Percentiles rank a stretch among this genome's conserved stretches.
Conservation (phyloP, 1,139 yeast genomes). For the Yarrowia galli region DNA sequence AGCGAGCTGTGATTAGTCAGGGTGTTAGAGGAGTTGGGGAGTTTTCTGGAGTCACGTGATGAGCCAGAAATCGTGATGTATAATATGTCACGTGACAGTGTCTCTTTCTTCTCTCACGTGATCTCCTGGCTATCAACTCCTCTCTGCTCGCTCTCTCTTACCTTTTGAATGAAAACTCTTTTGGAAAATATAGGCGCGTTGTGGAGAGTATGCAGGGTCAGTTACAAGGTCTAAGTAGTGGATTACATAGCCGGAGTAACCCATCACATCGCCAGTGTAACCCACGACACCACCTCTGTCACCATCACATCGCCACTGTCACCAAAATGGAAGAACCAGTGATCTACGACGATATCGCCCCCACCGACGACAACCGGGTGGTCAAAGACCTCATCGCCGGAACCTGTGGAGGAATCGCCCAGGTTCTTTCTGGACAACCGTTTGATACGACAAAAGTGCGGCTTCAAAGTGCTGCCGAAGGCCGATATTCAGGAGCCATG, state of each 20-base stretch:
- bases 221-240: too few species aligned
- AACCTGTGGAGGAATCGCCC: conserved; percentile 92
- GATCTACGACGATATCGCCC: conserved; percentile 15
- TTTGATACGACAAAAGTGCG: conserved; percentile 94
- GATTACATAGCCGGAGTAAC: too few species aligned
- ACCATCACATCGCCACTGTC: not conserved
- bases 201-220: too few species aligned
- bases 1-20: conserved; percentile 10
- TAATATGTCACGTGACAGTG: not conserved
- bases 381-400: conserved; percentile 86
- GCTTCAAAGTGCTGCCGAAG: conserved; percentile 82
- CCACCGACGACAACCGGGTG: conserved; percentile 56
- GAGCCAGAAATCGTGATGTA: too few species aligned
- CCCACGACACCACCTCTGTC: not conserved
- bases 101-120: not conserved
- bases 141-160: conserved; percentile 12
- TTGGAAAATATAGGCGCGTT: conserved; percentile 36
- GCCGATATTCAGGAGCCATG: conserved; percentile 73
- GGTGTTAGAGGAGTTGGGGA: not conserved
- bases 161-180: conserved; percentile 20
- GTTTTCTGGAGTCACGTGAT: not conserved
- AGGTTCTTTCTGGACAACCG: conserved; percentile 95
- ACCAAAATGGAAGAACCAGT: conserved; percentile 35
- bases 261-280: too few species aligned
- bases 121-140: too few species aligned